Evolutionary conservation across 2,329 filamentous ascomycete genomes (phyloP), one percentile per base, ranked within the genome.

Genomic region (Emmonsia crescens): DNA sequence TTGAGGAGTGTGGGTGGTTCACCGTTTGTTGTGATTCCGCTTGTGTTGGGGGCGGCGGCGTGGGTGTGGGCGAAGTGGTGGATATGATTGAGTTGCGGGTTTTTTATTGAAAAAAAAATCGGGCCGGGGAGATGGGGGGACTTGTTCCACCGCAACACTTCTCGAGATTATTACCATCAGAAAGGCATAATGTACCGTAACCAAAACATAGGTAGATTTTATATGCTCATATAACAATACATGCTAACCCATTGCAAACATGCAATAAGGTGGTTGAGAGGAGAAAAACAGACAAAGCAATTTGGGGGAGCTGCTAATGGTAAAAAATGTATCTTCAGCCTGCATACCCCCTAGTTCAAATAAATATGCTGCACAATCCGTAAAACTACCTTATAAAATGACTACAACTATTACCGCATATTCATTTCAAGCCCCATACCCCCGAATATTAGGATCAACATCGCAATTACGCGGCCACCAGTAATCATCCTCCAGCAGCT

Each of bases 401-500:
- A 3, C 42, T 21, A 8, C 8, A 1, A 46, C 3, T n/a, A 46
- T 46, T 21, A 5, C 42, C 3, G 42, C 5, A n/a, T 46, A 46
- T 46, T 5, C 6, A 6, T 9, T 46, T 29, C 46, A 49, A 29
- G 46, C 46, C 46, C 24, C 27, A 29, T 49, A 14, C 46, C 27
- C 10, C 10, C 24, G 24, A 42, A 65, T 54, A 62, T 65, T 65
- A 33, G 64, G 54, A 40, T 64, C 60, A 19, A 63, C 59, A 61
- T 64, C 60, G 3, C 48, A 40, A 59, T 60, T 57, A 6, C 55
- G 27, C 5, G 64, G 64, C 64, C 64, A 66, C 64, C 64, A 66
- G 51, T 63, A 46, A 44, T 66, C 64, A 55, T 66, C 64, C 49
- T 66, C 63, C 24, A 63, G 38, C 19, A 12, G 9, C 33, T 61